Evolutionary conservation across 768 basidiomycete species (phyloP).

Genomic region (Boletus rufocinnamomeus): DNA sequence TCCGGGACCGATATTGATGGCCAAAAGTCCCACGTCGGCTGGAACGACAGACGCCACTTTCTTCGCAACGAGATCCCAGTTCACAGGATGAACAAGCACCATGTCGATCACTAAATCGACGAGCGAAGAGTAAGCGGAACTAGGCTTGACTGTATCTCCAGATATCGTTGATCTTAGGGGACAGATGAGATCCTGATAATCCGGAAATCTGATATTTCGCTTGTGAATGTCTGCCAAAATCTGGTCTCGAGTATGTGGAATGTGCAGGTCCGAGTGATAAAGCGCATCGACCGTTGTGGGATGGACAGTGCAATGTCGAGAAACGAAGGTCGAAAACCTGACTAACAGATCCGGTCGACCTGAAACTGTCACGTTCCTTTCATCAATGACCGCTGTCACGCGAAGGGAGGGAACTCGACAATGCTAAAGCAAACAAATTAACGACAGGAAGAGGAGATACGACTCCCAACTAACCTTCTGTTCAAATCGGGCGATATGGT

Average conservation of each 20-base stretch:
- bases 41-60: slow-evolving; percentile 26
- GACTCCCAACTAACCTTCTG: slow-evolving; percentile 17
- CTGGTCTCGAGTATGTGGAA: slow-evolving; percentile 36
- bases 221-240: slow-evolving; percentile 47
- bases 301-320: slow-evolving; percentile 39
- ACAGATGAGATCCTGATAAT: slow-evolving; percentile 45
- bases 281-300: slow-evolving; percentile 50
- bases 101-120: slow-evolving; percentile 41
- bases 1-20: slow-evolving; percentile 56
- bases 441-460: neutral
- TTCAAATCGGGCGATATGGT: slow-evolving; percentile 29
- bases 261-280: slow-evolving; percentile 47
- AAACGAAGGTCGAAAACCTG: slow-evolving; percentile 43
- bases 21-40: slow-evolving; percentile 26
- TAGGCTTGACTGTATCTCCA: slow-evolving; percentile 39
- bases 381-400: slow-evolving; percentile 54
- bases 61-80: slow-evolving; percentile 50
- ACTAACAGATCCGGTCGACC: slow-evolving; percentile 54
- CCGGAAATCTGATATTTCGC: slow-evolving; percentile 53
- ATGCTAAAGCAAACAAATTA: slow-evolving; percentile 11
- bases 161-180: slow-evolving; percentile 50
- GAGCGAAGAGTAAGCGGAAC: slow-evolving; percentile 30
- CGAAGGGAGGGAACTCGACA: slow-evolving; percentile 35
- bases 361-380: slow-evolving; percentile 54
- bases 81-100: slow-evolving; percentile 51